phyloP scores from a whole-genome alignment of 2,329 filamentous ascomycete genomes.

The Xylariaceae sp. region DNA sequence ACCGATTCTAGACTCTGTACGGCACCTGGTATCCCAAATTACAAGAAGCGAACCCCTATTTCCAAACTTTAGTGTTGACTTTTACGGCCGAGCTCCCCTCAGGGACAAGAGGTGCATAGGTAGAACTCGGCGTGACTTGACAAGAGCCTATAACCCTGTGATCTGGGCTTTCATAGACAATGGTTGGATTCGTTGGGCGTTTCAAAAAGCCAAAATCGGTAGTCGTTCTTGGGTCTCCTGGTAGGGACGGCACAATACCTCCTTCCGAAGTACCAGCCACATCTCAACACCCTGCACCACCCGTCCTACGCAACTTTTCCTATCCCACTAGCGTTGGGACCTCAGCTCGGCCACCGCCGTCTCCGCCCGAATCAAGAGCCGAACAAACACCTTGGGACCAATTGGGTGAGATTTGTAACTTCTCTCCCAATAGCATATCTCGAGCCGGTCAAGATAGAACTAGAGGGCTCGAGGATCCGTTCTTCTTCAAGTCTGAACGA shows the following conservation, averaged over 20 bases:
- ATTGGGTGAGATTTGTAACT: slow-evolving; percentile 34
- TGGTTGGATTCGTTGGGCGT: slow-evolving; percentile 35
- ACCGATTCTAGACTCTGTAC: neutral
- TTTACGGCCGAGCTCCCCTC: neutral
- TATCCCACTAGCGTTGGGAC: slow-evolving; percentile 33
- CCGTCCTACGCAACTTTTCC: slow-evolving; percentile 36
- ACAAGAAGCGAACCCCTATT: neutral
- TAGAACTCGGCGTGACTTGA: neutral
- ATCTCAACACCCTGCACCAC: slow-evolving; percentile 17
- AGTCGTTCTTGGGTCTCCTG: slow-evolving; percentile 24
- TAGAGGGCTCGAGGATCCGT: slow-evolving; percentile 31
- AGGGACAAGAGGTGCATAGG: neutral
- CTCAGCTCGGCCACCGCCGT: slow-evolving; percentile 4
- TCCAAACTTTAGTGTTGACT: neutral
- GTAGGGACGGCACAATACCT: slow-evolving; percentile 16
- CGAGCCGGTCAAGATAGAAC: slow-evolving; percentile 22
- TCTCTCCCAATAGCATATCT: slow-evolving; percentile 29
- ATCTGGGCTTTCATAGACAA: slow-evolving; percentile 21
- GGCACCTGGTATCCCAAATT: neutral
- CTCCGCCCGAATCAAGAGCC: slow-evolving; percentile 3
- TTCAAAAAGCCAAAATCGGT: slow-evolving; percentile 33
- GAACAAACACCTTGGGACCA: slow-evolving; percentile 33
- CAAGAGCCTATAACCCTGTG: neutral
- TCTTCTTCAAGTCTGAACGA: slow-evolving; percentile 32
- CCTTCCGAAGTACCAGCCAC: slow-evolving; percentile 14